Evolutionary conservation across 2,329 filamentous ascomycete genomes (phyloP).

Genomic region (Arthroderma uncinatum): DNA sequence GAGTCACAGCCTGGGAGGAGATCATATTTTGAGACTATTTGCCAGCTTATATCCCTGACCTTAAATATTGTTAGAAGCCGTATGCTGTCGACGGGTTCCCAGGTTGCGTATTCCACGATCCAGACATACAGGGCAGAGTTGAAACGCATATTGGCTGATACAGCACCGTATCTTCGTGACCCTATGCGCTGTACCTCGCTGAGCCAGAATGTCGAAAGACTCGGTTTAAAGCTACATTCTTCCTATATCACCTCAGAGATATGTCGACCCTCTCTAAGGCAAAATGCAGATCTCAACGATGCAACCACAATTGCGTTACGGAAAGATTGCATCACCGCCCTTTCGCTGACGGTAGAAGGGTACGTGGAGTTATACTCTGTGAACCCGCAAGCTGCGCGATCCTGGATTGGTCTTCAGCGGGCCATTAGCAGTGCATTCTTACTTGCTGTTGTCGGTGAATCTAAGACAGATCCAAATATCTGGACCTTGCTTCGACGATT

Average conservation of each 20-base stretch:
- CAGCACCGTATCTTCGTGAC: constrained; percentile 47
- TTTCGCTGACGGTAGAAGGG: constrained; percentile 47
- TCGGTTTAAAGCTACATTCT: constrained; percentile 50
- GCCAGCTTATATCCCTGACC: constrained; percentile 42
- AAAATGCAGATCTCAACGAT: constrained; percentile 36
- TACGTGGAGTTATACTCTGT: constrained; percentile 46
- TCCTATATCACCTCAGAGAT: constrained; percentile 54
- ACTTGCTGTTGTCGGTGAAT: constrained; percentile 37
- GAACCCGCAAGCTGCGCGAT: constrained; percentile 34
- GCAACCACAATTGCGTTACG: constrained; percentile 33
- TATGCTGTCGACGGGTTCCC: constrained; percentile 42
- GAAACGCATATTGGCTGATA: constrained; percentile 47
- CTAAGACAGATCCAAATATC: constrained; percentile 31
- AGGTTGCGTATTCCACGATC: constrained; percentile 45
- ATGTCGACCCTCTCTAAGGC: constrained; percentile 49
- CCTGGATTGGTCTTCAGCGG: constrained; percentile 39
- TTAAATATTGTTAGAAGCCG: constrained; percentile 51
- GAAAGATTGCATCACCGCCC: constrained; percentile 44
- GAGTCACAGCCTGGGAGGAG: constrained; percentile 39
- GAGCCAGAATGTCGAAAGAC: constrained; percentile 48
- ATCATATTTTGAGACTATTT: constrained; percentile 49
- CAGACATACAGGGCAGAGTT: constrained; percentile 48
- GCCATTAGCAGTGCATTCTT: constrained; percentile 40
- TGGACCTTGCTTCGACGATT: constrained; percentile 32
- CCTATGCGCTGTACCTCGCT: constrained; percentile 31